Base-by-base conservation (phyloP, 2,329 filamentous ascomycete genomes). In the Nemania diffusa region DNA sequence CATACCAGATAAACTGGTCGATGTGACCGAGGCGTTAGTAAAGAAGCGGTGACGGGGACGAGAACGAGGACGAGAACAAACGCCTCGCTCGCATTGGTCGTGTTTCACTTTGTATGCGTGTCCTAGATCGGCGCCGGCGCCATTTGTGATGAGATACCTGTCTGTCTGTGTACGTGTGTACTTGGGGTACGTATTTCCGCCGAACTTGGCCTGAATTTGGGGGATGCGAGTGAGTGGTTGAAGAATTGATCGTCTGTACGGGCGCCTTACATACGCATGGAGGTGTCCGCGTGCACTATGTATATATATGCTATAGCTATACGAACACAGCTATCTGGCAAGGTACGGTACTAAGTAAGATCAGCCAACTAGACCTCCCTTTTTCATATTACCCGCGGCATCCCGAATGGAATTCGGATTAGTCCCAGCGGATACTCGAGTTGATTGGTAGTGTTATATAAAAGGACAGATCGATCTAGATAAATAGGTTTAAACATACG, bases 321-420 rank as follows among this genome's bases (percentile, higher is more conserved):
- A 44, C 40, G 40, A 1, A n/a, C n/a, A 44, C n/a, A 20, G 8
- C 5, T 44, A 50, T 24, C 42, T 15, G 9, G 42, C n/a, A 46
- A 46, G 42, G 6, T 50, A 50, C n/a, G 29, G 26, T 50, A n/a
- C 3, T 20, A 44, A 44, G 40, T 44, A 44, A 44, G 40, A 44
- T 44, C 40, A 44, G 40, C 40, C 40, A 44, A 17, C 40, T 44
- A 44, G 17, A 20, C 40, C 3, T 40, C 15, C 17, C 17, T 3
- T 20, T 50, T 50, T 50, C 46, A 50, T 29, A 52, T 40, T 27
- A 37, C 29, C 52, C 52, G 32, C 52, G 32, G 34, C 52, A 55
- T 37, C 15, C 52, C 52, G 52, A 40, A 55, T 55, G 17, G n/a
- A 22, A 40, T 55, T 27, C 29, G 52, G 32, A 55, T 40, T 55